Percentiles rank a stretch among this genome's conserved stretches.
Conservation (phyloP, 352 stramenopile genomes). For the Pythium brachiatum region DNA sequence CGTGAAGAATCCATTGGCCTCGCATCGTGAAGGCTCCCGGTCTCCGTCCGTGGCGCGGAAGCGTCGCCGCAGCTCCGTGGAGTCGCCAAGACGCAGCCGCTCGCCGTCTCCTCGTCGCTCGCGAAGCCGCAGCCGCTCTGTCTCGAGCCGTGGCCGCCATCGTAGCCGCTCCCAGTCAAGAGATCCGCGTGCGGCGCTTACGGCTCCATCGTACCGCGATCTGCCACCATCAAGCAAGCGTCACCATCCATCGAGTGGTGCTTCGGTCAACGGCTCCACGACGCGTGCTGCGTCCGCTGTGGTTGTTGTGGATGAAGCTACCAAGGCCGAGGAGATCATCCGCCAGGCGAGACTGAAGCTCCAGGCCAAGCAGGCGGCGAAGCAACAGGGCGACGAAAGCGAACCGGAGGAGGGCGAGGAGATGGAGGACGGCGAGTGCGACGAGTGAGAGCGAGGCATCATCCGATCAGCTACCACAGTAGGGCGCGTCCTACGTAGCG, state of each 20-base stretch:
- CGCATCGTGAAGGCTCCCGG: constrained; percentile 21
- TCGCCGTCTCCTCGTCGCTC: constrained; percentile 33
- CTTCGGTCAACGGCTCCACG: not conserved
- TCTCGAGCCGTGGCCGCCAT: constrained; percentile 25
- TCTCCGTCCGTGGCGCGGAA: constrained; percentile 37
- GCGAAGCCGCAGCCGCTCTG: constrained; percentile 29
- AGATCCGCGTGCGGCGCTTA: constrained; percentile 14
- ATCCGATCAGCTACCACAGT: too few relatives aligned
- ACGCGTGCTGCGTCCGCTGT: constrained; percentile 15
- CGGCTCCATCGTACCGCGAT: constrained; percentile 15
- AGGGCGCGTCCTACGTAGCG: not conserved
- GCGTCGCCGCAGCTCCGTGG: constrained; percentile 31
- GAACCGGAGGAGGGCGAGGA: constrained; percentile 62
- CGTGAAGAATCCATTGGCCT: constrained; percentile 10
- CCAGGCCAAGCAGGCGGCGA: constrained; percentile 32
- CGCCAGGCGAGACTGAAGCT: constrained; percentile 63
- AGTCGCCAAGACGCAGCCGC: constrained; percentile 30
- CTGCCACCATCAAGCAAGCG: constrained; percentile 12
- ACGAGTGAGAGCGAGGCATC: constrained; percentile 29
- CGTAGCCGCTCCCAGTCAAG: constrained; percentile 16
- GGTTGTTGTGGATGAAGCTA: constrained; percentile 46
- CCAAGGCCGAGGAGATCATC: constrained; percentile 66
- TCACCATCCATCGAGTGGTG: not conserved
- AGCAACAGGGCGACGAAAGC: constrained; percentile 29
- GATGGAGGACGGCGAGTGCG: constrained; percentile 41